Conservation (phyloP, 1,284 basidiomycete genomes). For the Microbotryum silenes-acaulis region DNA sequence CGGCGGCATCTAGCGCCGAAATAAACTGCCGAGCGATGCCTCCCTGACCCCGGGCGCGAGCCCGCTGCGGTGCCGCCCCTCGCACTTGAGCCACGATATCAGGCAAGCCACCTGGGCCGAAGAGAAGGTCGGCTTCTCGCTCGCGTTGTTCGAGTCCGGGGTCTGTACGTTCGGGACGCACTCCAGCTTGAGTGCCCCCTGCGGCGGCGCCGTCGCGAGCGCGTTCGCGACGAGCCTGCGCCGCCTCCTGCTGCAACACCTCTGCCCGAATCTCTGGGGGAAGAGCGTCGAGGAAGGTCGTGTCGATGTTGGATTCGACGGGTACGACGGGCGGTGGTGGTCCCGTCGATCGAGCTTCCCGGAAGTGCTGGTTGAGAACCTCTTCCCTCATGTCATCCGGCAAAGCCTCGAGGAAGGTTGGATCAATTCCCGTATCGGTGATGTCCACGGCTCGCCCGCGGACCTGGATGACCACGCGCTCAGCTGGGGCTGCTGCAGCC, state of each 20-base stretch:
- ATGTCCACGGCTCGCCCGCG: slow-evolving; percentile 94
- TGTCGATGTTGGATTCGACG: slow-evolving; percentile 70
- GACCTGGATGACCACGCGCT: slow-evolving; percentile 74
- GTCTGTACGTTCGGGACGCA: no score
- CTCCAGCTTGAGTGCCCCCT: no score
- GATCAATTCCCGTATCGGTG: slow-evolving; percentile 96
- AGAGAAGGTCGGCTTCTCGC: no score
- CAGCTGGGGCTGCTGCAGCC: slow-evolving; percentile 32
- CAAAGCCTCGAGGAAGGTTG: slow-evolving; percentile 92
- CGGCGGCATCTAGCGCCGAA: not conserved
- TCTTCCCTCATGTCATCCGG: slow-evolving; percentile 99
- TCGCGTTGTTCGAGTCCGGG: no score
- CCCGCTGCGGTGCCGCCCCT: slow-evolving; percentile 22
- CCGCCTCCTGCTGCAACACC: slow-evolving; percentile 86
- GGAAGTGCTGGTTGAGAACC: slow-evolving; percentile 92
- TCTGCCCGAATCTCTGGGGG: slow-evolving; percentile 94
- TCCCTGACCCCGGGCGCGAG: not conserved
- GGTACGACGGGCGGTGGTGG: slow-evolving; percentile 58
- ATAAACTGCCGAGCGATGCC: not conserved
- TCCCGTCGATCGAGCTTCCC: slow-evolving; percentile 55
- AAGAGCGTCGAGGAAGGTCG: slow-evolving; percentile 91
- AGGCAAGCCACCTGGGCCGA: no score
- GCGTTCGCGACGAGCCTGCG: slow-evolving; percentile 53
- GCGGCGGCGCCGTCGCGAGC: no score
- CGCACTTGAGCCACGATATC: no score